Evolutionary conservation across 2,329 filamentous ascomycete genomes (phyloP).

Genomic region (Aaosphaeria pasadenensis): DNA sequence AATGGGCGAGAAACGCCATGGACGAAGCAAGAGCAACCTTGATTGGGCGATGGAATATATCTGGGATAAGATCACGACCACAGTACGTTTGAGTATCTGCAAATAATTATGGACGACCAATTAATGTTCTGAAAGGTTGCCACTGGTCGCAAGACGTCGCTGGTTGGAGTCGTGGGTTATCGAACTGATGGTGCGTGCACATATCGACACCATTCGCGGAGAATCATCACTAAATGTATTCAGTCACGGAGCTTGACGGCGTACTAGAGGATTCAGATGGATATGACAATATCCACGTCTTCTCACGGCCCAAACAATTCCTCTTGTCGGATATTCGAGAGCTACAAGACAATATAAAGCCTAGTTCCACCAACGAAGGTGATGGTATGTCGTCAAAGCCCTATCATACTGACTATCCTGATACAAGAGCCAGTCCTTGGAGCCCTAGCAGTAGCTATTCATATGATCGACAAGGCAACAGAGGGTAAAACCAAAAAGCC

Average conservation of each 20-base stretch:
- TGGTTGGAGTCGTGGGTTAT: slow-evolving; percentile 76
- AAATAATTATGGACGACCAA: background rate
- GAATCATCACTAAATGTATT: background rate
- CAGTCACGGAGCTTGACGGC: slow-evolving; percentile 25
- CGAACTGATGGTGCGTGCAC: slow-evolving; percentile 62
- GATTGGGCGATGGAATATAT: slow-evolving; percentile 89
- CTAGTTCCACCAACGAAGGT: slow-evolving; percentile 66
- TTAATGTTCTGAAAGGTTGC: slow-evolving; percentile 44
- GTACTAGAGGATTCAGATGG: slow-evolving; percentile 63
- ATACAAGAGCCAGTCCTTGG: slow-evolving; percentile 58
- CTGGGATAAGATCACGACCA: slow-evolving; percentile 86
- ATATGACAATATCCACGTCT: slow-evolving; percentile 77
- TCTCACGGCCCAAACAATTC: slow-evolving; percentile 62
- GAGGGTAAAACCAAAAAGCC: slow-evolving; percentile 57
- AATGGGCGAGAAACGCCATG: slow-evolving; percentile 72
- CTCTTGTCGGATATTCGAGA: slow-evolving; percentile 67
- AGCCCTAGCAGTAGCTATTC: slow-evolving; percentile 77
- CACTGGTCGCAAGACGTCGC: slow-evolving; percentile 70
- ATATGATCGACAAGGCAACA: slow-evolving; percentile 88
- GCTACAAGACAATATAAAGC: slow-evolving; percentile 62
- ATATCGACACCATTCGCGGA: background rate
- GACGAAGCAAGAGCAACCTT: slow-evolving; percentile 73
- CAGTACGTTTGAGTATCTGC: slow-evolving; percentile 49
- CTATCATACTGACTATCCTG: background rate
- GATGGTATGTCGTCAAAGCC: slow-evolving; percentile 57